phyloP scores from a whole-genome alignment of 768 basidiomycete genomes.

The Rhizopogon rudus region DNA sequence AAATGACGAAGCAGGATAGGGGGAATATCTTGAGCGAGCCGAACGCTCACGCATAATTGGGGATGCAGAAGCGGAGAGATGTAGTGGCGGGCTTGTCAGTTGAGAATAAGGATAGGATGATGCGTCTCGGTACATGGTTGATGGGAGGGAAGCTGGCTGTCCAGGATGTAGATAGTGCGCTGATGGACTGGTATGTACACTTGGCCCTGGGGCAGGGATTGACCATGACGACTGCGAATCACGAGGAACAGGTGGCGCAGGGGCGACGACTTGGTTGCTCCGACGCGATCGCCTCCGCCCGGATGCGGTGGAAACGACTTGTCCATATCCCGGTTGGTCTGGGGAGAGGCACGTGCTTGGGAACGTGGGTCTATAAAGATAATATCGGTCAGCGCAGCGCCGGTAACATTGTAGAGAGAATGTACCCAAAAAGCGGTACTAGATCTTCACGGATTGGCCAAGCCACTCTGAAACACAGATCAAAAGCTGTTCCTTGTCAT shows the following conservation, averaged over 20 bases:
- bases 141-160: slow-evolving; percentile 15
- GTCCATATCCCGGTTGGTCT: slow-evolving; percentile 83
- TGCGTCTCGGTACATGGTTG: slow-evolving; percentile 18
- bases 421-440: slow-evolving; percentile 83
- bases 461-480: slow-evolving; percentile 55
- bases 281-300: slow-evolving; percentile 61
- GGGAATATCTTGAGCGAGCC: slow-evolving; percentile 34
- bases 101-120: slow-evolving; percentile 23
- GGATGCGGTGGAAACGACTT: slow-evolving; percentile 60
- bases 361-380: slow-evolving; percentile 63
- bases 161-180: slow-evolving; percentile 20
- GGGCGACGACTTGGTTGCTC: slow-evolving; percentile 34
- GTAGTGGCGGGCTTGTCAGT: slow-evolving; percentile 25
- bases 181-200: slow-evolving; percentile 13
- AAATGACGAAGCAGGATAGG: slow-evolving; percentile 34
- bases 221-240: slow-evolving; percentile 41
- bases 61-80: slow-evolving; percentile 24
- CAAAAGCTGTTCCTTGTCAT: slow-evolving; percentile 7
- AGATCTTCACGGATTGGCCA: slow-evolving; percentile 86
- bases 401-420: background rate
- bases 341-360: slow-evolving; percentile 80
- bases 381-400: slow-evolving; percentile 7
- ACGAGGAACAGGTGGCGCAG: slow-evolving; percentile 27
- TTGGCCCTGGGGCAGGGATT: slow-evolving; percentile 29
- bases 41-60: slow-evolving; percentile 20